Percentiles rank a stretch among this genome's conserved stretches.
These are phyloP conservation scores for Aotearoamyces nothofagi DNA, from an alignment of 2,329 filamentous ascomycete genomes.

Conservation along the genomic window DNA sequence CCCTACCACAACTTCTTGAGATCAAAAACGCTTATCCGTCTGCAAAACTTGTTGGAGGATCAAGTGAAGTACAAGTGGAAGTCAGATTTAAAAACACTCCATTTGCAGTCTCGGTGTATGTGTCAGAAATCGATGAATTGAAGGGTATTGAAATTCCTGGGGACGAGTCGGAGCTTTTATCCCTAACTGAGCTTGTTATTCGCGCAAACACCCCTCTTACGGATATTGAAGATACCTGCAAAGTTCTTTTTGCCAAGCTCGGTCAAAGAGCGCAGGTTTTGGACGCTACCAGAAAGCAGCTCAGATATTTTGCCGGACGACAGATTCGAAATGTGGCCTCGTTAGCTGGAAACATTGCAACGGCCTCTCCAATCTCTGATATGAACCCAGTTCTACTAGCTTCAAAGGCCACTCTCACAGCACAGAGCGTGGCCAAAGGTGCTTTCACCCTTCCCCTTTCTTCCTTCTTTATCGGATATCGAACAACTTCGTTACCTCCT, in stretches of 20 bases:
- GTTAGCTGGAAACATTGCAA: constrained; percentile 82
- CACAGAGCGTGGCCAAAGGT: constrained; percentile 34
- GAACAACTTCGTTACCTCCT: constrained; percentile 64
- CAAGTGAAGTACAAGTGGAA: constrained; percentile 93
- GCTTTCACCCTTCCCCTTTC: constrained; percentile 53
- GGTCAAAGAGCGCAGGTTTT: constrained; percentile 71
- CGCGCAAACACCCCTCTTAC: constrained; percentile 85
- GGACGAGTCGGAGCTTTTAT: constrained; percentile 48
- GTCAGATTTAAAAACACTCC: constrained; percentile 90
- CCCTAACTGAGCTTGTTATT: constrained; percentile 26
- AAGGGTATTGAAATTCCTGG: constrained; percentile 65
- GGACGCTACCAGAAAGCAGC: constrained; percentile 73
- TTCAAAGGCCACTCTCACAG: constrained; percentile 63
- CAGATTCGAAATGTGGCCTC: constrained; percentile 95
- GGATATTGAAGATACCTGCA: constrained; percentile 55
- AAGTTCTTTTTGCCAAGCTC: constrained; percentile 22
- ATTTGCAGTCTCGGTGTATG: constrained; percentile 77
- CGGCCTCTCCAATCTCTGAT: constrained; percentile 91
- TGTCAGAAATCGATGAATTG: constrained; percentile 81
- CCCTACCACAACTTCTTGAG: constrained; percentile 68
- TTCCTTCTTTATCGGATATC: constrained; percentile 80
- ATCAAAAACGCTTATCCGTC: constrained; percentile 74
- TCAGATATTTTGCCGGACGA: constrained; percentile 82
- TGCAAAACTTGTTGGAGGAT: constrained; percentile 86
- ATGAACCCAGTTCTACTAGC: constrained; percentile 86